These are phyloP conservation scores for Lumnitzera littorea DNA, from an alignment of 345 rosid species.

Conservation along the genomic window DNA sequence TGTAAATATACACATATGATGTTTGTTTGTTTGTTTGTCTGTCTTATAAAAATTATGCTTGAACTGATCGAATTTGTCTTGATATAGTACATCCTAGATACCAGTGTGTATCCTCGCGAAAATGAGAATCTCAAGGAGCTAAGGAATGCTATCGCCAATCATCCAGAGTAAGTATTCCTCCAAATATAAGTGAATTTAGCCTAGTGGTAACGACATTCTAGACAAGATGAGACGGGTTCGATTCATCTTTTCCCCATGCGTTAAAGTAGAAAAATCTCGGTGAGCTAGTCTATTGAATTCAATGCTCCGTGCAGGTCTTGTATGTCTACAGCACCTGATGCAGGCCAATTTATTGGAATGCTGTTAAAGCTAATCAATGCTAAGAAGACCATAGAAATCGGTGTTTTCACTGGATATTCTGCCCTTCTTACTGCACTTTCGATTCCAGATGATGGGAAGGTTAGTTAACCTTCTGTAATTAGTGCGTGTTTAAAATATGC, in stretches of 20 bases:
- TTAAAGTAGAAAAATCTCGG: no score
- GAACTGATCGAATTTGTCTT: background rate
- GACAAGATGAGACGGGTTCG: no score
- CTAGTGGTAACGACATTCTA: no score
- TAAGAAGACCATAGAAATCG: slow-evolving; percentile 31
- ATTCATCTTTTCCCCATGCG: no score
- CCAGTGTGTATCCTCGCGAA: slow-evolving; percentile 60
- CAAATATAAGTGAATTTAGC: background rate
- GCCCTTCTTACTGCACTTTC: slow-evolving; percentile 63
- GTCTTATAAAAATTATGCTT: background rate
- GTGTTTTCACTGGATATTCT: slow-evolving; percentile 70
- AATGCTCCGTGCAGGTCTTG: background rate
- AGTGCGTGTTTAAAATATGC: no score
- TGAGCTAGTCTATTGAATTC: no score
- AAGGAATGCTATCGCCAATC: slow-evolving; percentile 38
- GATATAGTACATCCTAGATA: slow-evolving; percentile 48
- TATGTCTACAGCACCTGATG: slow-evolving; percentile 39
- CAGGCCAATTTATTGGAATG: slow-evolving; percentile 48
- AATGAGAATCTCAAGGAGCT: slow-evolving; percentile 50
- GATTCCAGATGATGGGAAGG: slow-evolving; percentile 58
- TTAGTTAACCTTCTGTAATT: background rate
- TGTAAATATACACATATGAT: background rate
- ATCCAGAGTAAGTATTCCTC: slow-evolving; percentile 22
- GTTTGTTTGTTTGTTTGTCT: background rate
- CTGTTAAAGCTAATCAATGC: slow-evolving; percentile 29